phyloP scores from a whole-genome alignment of 169 alveolate genomes.

The Cryptosporidium tyzzeri region DNA sequence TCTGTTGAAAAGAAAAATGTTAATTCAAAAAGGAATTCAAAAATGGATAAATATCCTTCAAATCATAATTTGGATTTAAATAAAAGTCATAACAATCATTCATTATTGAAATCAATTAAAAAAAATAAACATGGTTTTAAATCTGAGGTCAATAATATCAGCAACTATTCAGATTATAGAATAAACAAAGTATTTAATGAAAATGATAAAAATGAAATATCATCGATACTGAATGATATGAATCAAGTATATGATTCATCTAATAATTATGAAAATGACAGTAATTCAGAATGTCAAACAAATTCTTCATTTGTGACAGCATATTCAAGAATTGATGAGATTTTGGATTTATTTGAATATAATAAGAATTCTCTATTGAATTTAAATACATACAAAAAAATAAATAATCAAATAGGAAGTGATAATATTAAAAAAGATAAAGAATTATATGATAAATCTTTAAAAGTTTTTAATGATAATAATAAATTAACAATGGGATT shows the following conservation, averaged over 20 bases:
- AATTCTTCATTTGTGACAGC: slow-evolving; percentile 52
- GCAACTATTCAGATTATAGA: background rate
- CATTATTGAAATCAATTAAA: background rate
- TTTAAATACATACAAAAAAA: background rate
- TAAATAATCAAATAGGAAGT: background rate
- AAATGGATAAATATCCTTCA: background rate
- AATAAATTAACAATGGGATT: background rate
- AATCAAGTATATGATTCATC: background rate
- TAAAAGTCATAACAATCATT: background rate
- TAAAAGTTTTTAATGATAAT: background rate
- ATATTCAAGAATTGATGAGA: slow-evolving; percentile 21
- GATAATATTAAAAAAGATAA: background rate
- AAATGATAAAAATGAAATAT: background rate
- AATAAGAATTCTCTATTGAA: slow-evolving; percentile 5
- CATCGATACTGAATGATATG: background rate
- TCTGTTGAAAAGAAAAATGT: slow-evolving; percentile 6
- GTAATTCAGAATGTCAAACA: slow-evolving; percentile 64
- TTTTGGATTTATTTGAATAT: slow-evolving; percentile 7
- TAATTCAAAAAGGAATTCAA: background rate
- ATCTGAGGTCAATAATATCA: background rate
- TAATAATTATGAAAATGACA: background rate
- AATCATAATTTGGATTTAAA: background rate
- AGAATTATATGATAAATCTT: background rate
- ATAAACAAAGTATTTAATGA: background rate
- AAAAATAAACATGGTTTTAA: background rate